A percentile compares a stretch with the other conserved stretches of the same genome.
phyloP scores from a whole-genome alignment of 495 filamentous ascomycete species.

The Astrocystis sublimbata region DNA sequence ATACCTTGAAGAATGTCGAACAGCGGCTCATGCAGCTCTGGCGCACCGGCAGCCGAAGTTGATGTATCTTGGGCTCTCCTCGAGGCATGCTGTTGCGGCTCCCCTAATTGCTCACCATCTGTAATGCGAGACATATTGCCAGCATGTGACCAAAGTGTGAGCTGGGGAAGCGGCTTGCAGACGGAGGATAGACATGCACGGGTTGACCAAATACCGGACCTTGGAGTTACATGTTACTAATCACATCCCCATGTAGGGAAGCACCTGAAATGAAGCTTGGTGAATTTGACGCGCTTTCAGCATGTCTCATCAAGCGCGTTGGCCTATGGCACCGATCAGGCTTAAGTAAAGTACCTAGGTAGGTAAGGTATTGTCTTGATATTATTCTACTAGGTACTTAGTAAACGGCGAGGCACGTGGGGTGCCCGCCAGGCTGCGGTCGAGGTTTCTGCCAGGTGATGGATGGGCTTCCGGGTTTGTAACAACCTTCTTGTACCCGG shows the following conservation, averaged over 20 bases:
- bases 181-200: not conserved
- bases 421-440: too few species aligned
- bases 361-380: too few species aligned
- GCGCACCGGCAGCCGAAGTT: not conserved
- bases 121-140: conserved; percentile 10
- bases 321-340: not conserved
- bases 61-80: not conserved
- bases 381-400: not conserved
- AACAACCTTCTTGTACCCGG: not conserved
- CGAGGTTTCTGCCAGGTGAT: too few species aligned
- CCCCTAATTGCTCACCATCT: not conserved
- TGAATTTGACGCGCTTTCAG: not conserved
- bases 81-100: not conserved
- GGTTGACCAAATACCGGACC: not conserved
- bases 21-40: conserved; percentile 22
- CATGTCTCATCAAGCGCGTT: not conserved
- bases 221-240: not conserved
- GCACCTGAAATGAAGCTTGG: not conserved
- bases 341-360: not conserved
- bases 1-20: conserved; percentile 29
- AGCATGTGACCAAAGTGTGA: not conserved
- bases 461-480: too few species aligned
- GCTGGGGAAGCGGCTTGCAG: not conserved
- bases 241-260: not conserved
- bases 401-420: too few species aligned